Evolutionary conservation across 345 rosid genomes (phyloP), one percentile per base, ranked within the genome.

Genomic region (Microcos paniculata): DNA sequence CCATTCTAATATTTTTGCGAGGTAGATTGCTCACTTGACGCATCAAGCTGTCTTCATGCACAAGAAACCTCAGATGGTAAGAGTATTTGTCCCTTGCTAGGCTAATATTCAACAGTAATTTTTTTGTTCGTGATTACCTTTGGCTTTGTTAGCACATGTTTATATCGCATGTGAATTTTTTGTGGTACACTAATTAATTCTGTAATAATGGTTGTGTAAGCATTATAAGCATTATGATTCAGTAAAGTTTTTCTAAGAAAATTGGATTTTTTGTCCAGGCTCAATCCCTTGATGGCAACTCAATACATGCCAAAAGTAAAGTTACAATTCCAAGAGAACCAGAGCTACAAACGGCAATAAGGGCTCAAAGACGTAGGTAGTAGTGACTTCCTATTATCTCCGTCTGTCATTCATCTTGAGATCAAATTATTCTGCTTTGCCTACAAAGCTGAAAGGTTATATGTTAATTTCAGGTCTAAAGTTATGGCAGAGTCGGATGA

Each of bases 1-100:
- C n/a, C 24, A 48, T 62, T 56, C 28, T 55, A 46, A 57, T 28
- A 9, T 30, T 73, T 73, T 73, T 80, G 68, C 45, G 48, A 46
- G 69, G 43, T 88, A 94, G 98, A 86, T 80, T 57, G 80, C 97
- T 30, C 78, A 80, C 72, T 49, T 90, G 88, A 89, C 86, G 81
- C 90, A 91, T 81, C 91, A 85, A 77, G 76, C 86, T 66, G 76
- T 70, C 40, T 86, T 91, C 75, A 56, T 61, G 67, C 97, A 89
- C 84, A 92, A 94, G 81, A 76, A 65, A 43, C 74, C 86, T 35
- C 73, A 72, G 62, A 84, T 31, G 80, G 91, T 90, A 35, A 67
- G 83, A 59, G 46, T 26, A 49, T 40, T 28, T 23, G 19, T 23
- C 8, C 18, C 0, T 35, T 13, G 19, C 26, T 35, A 40, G 43